Percentiles rank a stretch among this genome's conserved stretches.
These are phyloP conservation scores for Colletotrichum karsti DNA, from an alignment of 2,329 filamentous ascomycete genomes.

Conservation along the genomic window DNA sequence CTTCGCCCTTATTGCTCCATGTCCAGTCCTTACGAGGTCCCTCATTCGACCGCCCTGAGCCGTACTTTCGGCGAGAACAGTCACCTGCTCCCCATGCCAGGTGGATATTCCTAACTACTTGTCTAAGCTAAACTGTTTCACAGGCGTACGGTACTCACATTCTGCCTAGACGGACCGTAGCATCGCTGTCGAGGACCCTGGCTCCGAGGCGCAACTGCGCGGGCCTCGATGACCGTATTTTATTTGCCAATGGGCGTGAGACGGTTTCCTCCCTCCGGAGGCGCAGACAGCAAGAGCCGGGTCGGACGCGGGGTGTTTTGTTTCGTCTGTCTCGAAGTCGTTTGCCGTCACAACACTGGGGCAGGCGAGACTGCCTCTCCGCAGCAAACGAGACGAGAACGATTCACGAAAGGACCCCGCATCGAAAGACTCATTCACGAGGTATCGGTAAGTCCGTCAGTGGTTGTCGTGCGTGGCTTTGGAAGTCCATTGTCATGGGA, in stretches of 20 bases:
- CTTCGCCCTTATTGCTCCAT: background rate
- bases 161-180: slow-evolving; percentile 9
- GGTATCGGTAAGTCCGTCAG: background rate
- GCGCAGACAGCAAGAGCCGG: background rate
- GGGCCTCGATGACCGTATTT: background rate
- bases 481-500: background rate
- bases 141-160: background rate
- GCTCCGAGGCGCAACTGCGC: background rate
- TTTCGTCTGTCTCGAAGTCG: background rate
- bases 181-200: background rate
- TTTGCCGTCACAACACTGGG: background rate
- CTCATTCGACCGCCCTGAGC: background rate
- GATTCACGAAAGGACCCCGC: background rate
- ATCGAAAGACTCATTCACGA: background rate
- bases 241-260: background rate
- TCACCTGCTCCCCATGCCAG: background rate
- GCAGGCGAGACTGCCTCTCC: background rate
- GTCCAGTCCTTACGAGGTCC: background rate
- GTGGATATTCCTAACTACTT: background rate
- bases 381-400: background rate
- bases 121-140: background rate
- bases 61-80: slow-evolving; percentile 9
- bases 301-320: background rate
- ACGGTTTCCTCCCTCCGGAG: background rate
- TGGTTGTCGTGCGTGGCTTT: background rate